phyloP scores from a whole-genome alignment of 805 yeast genomes.

The Komagataella mondaviorum region DNA sequence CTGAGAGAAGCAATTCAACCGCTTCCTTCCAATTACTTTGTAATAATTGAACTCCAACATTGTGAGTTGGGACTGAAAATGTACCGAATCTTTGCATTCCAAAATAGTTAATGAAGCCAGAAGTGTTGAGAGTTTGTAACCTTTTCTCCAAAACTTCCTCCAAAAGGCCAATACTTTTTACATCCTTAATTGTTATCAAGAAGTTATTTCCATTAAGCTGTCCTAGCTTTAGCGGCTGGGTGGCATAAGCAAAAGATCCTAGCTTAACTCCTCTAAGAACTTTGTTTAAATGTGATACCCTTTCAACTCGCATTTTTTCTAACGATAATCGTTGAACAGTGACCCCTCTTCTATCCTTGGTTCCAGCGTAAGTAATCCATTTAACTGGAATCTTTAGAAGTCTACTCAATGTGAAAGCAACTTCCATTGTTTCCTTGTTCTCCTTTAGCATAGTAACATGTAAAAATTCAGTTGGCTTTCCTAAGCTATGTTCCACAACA shows the following conservation, averaged over 20 bases:
- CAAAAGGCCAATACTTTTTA: constrained; percentile 20
- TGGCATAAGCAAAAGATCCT: constrained; percentile 66
- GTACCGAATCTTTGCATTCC: constrained; percentile 99
- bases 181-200: constrained; percentile 71
- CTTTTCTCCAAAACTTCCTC: constrained; percentile 29
- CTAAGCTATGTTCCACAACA: constrained; percentile 52
- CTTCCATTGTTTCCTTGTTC: constrained; percentile 96
- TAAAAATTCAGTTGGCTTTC: constrained; percentile 52
- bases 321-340: constrained; percentile 77
- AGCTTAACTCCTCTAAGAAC: constrained; percentile 65
- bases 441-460: constrained; percentile 83
- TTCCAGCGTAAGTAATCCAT: constrained; percentile 75
- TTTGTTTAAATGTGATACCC: constrained; percentile 66
- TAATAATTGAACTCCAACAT: constrained; percentile 61
- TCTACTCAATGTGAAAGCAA: constrained; percentile 60
- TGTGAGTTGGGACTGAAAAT: constrained; percentile 83
- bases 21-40: constrained; percentile 71
- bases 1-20: constrained; percentile 64
- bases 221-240: constrained; percentile 56
- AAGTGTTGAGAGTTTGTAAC: constrained; percentile 39
- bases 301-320: constrained; percentile 52
- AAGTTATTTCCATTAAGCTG: constrained; percentile 86
- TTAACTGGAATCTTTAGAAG: constrained; percentile 65
- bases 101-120: constrained; percentile 85
- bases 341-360: constrained; percentile 92